phyloP scores from a whole-genome alignment of 345 rosid species.

The Dipteronia sinensis region DNA sequence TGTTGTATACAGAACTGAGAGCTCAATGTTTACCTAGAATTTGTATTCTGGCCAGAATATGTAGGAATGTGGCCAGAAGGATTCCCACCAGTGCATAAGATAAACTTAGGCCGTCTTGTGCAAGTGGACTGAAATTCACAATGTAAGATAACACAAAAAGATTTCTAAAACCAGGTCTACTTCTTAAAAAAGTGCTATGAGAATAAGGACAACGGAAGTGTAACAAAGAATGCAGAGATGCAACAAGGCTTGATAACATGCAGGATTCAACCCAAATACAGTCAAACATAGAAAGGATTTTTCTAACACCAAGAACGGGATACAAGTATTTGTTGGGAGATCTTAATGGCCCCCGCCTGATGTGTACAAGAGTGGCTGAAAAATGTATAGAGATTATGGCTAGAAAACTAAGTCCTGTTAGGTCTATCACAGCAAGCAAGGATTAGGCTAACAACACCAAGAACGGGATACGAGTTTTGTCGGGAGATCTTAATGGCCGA shows the following conservation, averaged over 20 bases:
- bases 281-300: background rate
- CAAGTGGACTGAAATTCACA: conserved; percentile 65
- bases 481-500: background rate
- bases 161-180: background rate
- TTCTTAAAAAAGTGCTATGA: conserved; percentile 1
- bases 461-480: background rate
- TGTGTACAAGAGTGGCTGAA: background rate
- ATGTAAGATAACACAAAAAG: conserved; percentile 12
- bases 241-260: background rate
- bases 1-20: conserved; percentile 1
- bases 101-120: conserved; percentile 81
- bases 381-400: background rate
- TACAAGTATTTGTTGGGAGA: background rate
- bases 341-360: background rate
- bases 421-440: background rate
- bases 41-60: conserved; percentile 54
- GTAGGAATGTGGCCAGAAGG: conserved; percentile 72
- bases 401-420: background rate
- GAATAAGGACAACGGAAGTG: background rate
- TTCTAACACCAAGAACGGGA: background rate
- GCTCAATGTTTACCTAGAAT: conserved; percentile 53
- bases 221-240: background rate
- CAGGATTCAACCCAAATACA: background rate
- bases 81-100: conserved; percentile 85
- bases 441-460: background rate